Evolutionary conservation across 192 early-diverging fungal genomes (phyloP), one percentile per base, ranked within the genome.

Genomic region (Paraglomus occultum): DNA sequence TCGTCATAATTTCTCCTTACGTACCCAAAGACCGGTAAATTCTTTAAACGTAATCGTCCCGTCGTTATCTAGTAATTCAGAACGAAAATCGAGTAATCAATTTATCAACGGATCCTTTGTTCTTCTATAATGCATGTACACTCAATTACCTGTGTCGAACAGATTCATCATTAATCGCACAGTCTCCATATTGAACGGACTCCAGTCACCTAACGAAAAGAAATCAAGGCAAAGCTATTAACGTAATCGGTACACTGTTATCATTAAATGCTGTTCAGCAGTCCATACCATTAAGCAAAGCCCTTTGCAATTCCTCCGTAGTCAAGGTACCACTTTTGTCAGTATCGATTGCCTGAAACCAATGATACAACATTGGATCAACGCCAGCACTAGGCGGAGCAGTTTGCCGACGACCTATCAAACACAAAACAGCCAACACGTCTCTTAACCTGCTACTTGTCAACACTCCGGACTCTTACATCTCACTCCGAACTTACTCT

Each of bases 151-250:
- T 61, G 72, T 76, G 67, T 87, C 88, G 63, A 87, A 87, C 79
- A 88, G 82, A 64, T 74, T 76, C 62, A 91, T 79, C 82, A 91
- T 84, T 73, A 91, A 72, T 39, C 86, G 84, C 2, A 89, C 87
- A 8, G 89, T 90, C 59, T 89, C 89, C 49, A 85, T 73, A 75
- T 85, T 86, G 80, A 90, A 90, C 7, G 73, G 84, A 58, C 80
- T 86, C 84, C 82, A 86, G 70, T 86, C 88, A 23, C 83, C 82
- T 51, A 51, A 51, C 15, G 15, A 3, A 18, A 17, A 2, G 15
- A 17, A 51, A 51, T 15, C 51, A 51, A 51, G 51, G 15, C 1
- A 15, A 18, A 17, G 15, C 2, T 51, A 17, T 3, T 51, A 18
- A 2, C 1, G 15, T 51, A 17, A 1, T 15, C 18, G 15, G 1